These are phyloP conservation scores for Ilex aquifolium DNA, from an alignment of 257 asterid genomes.

Conservation along the genomic window DNA sequence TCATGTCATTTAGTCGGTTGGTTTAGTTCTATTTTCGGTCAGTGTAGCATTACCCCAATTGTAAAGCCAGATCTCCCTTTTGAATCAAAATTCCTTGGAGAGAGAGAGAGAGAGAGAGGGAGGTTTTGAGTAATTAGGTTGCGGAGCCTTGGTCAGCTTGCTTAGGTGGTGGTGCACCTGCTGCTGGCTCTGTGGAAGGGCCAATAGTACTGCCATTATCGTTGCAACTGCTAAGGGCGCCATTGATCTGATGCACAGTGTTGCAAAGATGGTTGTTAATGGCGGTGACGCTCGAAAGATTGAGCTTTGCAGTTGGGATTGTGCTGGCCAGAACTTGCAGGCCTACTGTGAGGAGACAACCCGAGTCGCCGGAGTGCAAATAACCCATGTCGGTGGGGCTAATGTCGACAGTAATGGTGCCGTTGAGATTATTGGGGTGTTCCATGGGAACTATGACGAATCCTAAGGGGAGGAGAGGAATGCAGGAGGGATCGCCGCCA, in stretches of 20 bases:
- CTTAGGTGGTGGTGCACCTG: slow-evolving; percentile 12
- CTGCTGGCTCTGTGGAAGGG: slow-evolving; percentile 18
- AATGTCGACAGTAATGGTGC: slow-evolving; percentile 5
- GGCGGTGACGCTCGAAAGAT: slow-evolving; percentile 69
- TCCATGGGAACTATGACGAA: slow-evolving; percentile 54
- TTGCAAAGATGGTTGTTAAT: slow-evolving; percentile 68
- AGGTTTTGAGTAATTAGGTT: slow-evolving; percentile 36
- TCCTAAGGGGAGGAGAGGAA: slow-evolving; percentile 82
- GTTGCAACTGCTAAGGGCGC: slow-evolving; percentile 25
- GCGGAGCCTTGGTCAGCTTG: slow-evolving; percentile 23
- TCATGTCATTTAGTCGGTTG: too few species aligned
- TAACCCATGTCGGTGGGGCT: slow-evolving; percentile 12
- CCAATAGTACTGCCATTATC: slow-evolving; percentile 7
- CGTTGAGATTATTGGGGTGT: slow-evolving; percentile 8
- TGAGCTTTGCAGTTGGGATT: slow-evolving; percentile 67
- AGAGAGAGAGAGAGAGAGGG: slow-evolving; percentile 19
- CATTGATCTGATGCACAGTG: slow-evolving; percentile 65
- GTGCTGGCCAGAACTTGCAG: slow-evolving; percentile 82
- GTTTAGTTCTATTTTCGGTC: too few species aligned
- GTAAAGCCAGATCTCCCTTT: too few species aligned
- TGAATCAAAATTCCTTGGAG: too few species aligned
- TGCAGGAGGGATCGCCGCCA: slow-evolving; percentile 82
- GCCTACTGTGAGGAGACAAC: slow-evolving; percentile 79
- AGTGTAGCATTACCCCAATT: too few species aligned
- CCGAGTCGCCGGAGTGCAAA: slow-evolving; percentile 21